A percentile compares a stretch with the other conserved stretches of the same genome.
Evolutionary conservation across 768 basidiomycete species (phyloP).

Genomic region (Macrolepiota fuliginosa): DNA sequence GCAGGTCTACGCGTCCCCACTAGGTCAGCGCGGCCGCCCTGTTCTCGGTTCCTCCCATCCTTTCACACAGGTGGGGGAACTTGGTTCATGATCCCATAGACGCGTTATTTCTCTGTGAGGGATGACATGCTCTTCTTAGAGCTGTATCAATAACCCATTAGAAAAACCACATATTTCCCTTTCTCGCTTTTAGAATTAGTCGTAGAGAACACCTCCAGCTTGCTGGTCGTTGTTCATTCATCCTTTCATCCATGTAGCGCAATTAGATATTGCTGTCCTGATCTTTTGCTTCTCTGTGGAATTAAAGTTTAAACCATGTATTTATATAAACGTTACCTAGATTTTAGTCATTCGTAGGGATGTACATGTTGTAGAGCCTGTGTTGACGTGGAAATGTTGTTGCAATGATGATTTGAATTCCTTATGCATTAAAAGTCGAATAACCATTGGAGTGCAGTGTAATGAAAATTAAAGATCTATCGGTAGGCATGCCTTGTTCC

Average conservation of each 20-base stretch:
- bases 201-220: neutral
- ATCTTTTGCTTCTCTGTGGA: neutral
- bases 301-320: neutral
- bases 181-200: neutral
- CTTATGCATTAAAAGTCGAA: no score
- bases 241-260: neutral
- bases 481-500: conserved; percentile 36
- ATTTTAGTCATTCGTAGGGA: neutral
- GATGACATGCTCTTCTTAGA: neutral
- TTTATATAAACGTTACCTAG: neutral
- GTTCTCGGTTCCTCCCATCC: neutral
- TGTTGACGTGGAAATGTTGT: neutral
- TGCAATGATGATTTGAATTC: neutral
- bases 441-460: neutral
- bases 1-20: conserved; percentile 9
- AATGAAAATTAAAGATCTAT: conserved; percentile 16
- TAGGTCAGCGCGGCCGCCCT: neutral
- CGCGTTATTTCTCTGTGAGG: neutral
- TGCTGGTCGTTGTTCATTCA: neutral
- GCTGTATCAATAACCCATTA: conserved; percentile 9
- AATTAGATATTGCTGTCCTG: neutral
- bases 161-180: neutral
- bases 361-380: neutral
- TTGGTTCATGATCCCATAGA: neutral
- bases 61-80: neutral